These are phyloP conservation scores for Coccinonectria pachysandricola DNA, from an alignment of 2,329 filamentous ascomycete species.

Conservation along the genomic window DNA sequence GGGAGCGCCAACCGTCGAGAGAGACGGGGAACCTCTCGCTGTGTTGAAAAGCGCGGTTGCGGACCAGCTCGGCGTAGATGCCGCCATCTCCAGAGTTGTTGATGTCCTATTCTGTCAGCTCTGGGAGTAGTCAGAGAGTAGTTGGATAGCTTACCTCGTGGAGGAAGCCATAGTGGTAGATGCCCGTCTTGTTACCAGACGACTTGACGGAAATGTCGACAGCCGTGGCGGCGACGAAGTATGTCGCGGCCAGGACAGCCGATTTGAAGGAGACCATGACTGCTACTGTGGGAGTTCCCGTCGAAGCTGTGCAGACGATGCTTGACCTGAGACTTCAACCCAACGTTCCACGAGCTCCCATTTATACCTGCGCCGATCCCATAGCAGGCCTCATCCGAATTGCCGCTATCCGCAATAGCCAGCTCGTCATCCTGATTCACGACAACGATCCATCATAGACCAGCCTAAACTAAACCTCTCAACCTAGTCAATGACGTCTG, in stretches of 20 bases:
- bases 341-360: not conserved
- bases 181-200: conserved; percentile 30
- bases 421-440: too few species aligned
- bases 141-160: conserved; percentile 27
- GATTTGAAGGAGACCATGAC: conserved; percentile 7
- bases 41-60: conserved; percentile 60
- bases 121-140: not conserved
- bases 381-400: not conserved
- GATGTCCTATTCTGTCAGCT: conserved; percentile 44
- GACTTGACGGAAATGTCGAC: conserved; percentile 28
- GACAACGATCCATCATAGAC: not conserved
- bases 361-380: conserved; percentile 1
- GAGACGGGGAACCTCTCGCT: conserved; percentile 31
- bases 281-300: not conserved
- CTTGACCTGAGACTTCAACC: not conserved
- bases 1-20: conserved; percentile 34
- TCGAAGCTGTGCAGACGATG: conserved; percentile 1
- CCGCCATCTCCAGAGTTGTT: conserved; percentile 63
- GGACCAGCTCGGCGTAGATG: conserved; percentile 61
- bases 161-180: conserved; percentile 35
- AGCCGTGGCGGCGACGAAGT: conserved; percentile 9
- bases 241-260: conserved; percentile 4
- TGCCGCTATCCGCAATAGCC: too few species aligned
- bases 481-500: too few species aligned
- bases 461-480: too few species aligned